These are phyloP conservation scores for Phialophora tarda DNA, from an alignment of 2,329 filamentous ascomycete genomes.

Conservation along the genomic window DNA sequence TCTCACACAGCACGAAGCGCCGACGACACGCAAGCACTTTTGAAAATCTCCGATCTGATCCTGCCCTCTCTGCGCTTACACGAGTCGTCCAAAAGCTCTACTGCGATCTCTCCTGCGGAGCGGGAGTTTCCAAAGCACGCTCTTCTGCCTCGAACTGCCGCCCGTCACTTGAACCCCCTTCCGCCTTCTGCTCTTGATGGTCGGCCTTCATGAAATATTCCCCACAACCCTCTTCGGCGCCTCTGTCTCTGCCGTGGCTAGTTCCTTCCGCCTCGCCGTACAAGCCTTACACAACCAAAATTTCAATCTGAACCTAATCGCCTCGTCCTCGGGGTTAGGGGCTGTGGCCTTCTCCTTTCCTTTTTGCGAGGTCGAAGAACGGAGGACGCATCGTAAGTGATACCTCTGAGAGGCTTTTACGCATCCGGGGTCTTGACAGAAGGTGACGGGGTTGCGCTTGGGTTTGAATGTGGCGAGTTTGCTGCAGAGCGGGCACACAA, in stretches of 20 bases:
- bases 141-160: background rate
- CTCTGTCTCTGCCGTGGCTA: background rate
- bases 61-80: background rate
- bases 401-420: conserved; percentile 25
- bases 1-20: background rate
- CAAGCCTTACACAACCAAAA: background rate
- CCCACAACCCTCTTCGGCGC: background rate
- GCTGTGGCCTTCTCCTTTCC: background rate
- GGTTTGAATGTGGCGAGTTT: conserved; percentile 19
- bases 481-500: conserved; percentile 17
- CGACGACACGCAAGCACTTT: background rate
- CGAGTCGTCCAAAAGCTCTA: background rate
- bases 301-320: background rate
- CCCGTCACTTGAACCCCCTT: background rate
- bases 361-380: background rate
- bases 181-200: background rate
- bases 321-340: background rate
- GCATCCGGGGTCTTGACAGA: conserved; percentile 31
- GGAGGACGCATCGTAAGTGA: conserved; percentile 29
- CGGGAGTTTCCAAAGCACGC: background rate
- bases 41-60: background rate
- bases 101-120: background rate
- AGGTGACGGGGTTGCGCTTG: conserved; percentile 10
- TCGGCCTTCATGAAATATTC: background rate
- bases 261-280: background rate